Conservation (phyloP, 352 stramenopile genomes). For the Phytopythium vexans region DNA sequence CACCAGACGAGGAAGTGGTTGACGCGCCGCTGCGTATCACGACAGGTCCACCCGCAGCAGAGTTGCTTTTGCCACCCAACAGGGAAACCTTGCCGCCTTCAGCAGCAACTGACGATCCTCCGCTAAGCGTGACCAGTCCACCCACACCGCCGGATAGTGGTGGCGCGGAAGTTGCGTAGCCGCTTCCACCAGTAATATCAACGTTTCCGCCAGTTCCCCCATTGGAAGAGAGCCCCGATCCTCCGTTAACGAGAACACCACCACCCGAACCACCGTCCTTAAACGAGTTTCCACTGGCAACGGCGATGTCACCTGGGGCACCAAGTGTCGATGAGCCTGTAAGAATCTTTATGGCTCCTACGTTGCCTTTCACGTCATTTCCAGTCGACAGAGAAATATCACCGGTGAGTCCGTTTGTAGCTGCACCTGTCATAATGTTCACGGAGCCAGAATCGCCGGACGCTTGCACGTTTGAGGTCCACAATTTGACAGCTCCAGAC, state of each 20-base stretch:
- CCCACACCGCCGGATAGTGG: slow-evolving; percentile 24
- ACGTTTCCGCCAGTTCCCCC: slow-evolving; percentile 44
- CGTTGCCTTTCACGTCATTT: slow-evolving; percentile 12
- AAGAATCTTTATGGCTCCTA: slow-evolving; percentile 25
- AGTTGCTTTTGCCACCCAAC: slow-evolving; percentile 31
- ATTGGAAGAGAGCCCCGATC: slow-evolving; percentile 41
- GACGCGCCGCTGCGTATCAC: slow-evolving; percentile 39
- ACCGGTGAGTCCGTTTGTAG: slow-evolving; percentile 20
- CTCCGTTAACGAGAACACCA: slow-evolving; percentile 30
- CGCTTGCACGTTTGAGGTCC: slow-evolving; percentile 9
- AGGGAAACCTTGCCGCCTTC: slow-evolving; percentile 30
- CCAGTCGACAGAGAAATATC: slow-evolving; percentile 21
- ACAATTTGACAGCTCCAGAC: slow-evolving; percentile 24
- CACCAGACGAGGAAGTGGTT: slow-evolving; percentile 38
- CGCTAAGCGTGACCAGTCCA: slow-evolving; percentile 24
- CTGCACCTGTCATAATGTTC: slow-evolving; percentile 23
- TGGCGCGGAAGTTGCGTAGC: slow-evolving; percentile 29
- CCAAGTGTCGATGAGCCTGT: slow-evolving; percentile 27
- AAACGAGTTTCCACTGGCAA: slow-evolving; percentile 32
- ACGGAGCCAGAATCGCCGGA: slow-evolving; percentile 24
- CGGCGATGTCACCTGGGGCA: slow-evolving; percentile 23
- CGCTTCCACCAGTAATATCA: slow-evolving; percentile 31
- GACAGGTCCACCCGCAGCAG: slow-evolving; percentile 40
- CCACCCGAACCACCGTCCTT: slow-evolving; percentile 26
- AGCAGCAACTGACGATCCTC: slow-evolving; percentile 38